Percentiles rank a stretch among this genome's conserved stretches.
Evolutionary conservation across 2,329 filamentous ascomycete species (phyloP).

Genomic region (Colletotrichum liaoningense): DNA sequence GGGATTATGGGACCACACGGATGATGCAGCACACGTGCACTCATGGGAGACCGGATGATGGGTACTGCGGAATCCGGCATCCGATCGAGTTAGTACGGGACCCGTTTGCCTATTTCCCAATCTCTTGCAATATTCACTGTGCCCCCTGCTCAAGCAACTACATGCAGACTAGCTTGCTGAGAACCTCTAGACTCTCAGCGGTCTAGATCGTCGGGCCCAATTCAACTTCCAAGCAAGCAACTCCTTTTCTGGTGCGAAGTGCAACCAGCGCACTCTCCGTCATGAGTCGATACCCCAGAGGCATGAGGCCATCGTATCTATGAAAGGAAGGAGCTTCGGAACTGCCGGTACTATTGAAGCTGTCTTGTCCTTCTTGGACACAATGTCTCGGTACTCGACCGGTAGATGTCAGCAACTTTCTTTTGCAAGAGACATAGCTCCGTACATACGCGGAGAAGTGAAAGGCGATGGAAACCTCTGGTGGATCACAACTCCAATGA

Average conservation of each 20-base stretch:
- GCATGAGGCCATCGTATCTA: not conserved
- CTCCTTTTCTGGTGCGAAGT: not conserved
- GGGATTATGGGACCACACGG: constrained; percentile 4
- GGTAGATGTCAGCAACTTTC: not conserved
- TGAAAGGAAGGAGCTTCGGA: not conserved
- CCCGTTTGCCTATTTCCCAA: constrained; percentile 2
- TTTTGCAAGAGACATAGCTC: not conserved
- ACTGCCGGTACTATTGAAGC: not conserved
- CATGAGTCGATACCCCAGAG: no score
- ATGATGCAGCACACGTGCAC: constrained; percentile 13
- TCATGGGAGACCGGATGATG: no score
- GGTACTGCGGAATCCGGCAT: constrained; percentile 2
- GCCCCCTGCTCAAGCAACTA: constrained; percentile 1
- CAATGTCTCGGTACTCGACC: not conserved
- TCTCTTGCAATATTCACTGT: not conserved
- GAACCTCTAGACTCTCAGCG: not conserved
- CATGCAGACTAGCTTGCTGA: constrained; percentile 5
- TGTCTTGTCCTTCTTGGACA: not conserved
- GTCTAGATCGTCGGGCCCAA: not conserved
- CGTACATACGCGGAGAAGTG: not conserved
- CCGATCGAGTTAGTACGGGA: constrained; percentile 13
- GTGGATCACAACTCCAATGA: not conserved
- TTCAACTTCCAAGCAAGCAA: not conserved
- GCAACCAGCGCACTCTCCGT: not conserved
- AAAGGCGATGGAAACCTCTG: not conserved